Evolutionary conservation across 768 basidiomycete species (phyloP).

Genomic region (Chalciporus pseudorubinellus): DNA sequence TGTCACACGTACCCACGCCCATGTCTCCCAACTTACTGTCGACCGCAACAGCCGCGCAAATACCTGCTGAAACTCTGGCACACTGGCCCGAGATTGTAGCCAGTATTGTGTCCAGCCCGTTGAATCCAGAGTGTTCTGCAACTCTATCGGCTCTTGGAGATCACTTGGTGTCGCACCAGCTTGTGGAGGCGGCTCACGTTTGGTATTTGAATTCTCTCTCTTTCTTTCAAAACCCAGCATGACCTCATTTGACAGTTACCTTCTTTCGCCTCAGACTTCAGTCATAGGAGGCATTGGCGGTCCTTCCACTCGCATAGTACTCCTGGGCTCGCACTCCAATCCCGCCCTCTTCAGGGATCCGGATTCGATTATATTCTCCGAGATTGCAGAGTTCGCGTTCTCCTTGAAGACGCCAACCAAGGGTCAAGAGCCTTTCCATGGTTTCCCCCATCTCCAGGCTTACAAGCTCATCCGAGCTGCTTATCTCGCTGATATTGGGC

Average conservation of each 20-base stretch:
- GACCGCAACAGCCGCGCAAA: conserved; percentile 38
- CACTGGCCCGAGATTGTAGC: conserved; percentile 87
- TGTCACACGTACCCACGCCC: conserved; percentile 49
- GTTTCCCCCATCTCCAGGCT: conserved; percentile 82
- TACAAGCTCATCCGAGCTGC: conserved; percentile 81
- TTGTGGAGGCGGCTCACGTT: conserved; percentile 83
- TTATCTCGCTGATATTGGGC: conserved; percentile 76
- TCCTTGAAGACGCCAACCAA: conserved; percentile 71
- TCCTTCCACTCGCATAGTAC: conserved; percentile 61
- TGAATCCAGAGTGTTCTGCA: conserved; percentile 63
- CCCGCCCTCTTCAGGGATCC: conserved; percentile 59
- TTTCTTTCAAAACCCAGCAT: not conserved
- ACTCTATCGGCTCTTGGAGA: conserved; percentile 85
- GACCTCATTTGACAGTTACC: conserved; percentile 52
- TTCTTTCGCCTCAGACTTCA: conserved; percentile 82
- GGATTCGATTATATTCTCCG: conserved; percentile 81
- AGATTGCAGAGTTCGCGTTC: conserved; percentile 88
- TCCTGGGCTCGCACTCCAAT: conserved; percentile 62
- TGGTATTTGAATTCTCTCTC: conserved; percentile 55
- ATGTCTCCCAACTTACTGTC: conserved; percentile 62
- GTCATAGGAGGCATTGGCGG: conserved; percentile 68
- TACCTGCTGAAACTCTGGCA: conserved; percentile 62
- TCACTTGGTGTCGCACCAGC: conserved; percentile 65
- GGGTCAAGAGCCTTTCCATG: conserved; percentile 82
- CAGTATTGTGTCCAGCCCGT: conserved; percentile 75